A percentile compares a stretch with the other conserved stretches of the same genome.
Evolutionary conservation across 2,329 filamentous ascomycete species (phyloP).

Genomic region (Gremmenia infestans): DNA sequence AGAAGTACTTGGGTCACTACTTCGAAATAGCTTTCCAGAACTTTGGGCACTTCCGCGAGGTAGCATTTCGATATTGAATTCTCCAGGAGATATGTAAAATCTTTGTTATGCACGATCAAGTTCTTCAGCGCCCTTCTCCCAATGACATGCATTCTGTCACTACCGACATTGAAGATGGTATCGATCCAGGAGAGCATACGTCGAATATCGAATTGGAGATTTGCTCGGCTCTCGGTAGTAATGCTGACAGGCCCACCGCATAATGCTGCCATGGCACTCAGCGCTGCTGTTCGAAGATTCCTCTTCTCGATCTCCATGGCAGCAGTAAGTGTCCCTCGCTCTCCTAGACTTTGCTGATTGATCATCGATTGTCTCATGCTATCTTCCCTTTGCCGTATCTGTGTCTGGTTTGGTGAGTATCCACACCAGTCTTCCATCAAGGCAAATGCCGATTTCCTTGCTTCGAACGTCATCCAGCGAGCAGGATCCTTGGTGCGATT

Average conservation of each 20-base stretch:
- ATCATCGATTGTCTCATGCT: constrained; percentile 82
- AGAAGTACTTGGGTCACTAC: constrained; percentile 85
- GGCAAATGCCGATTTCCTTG: constrained; percentile 88
- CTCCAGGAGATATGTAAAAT: constrained; percentile 79
- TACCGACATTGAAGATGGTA: constrained; percentile 86
- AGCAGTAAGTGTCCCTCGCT: constrained; percentile 74
- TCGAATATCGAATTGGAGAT: constrained; percentile 84
- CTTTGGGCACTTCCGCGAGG: constrained; percentile 70
- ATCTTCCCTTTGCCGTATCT: constrained; percentile 78
- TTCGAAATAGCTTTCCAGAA: constrained; percentile 90
- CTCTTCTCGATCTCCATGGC: constrained; percentile 97
- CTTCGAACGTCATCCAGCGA: constrained; percentile 96
- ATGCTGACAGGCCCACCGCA: constrained; percentile 83
- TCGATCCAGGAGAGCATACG: constrained; percentile 95
- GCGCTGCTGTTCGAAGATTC: constrained; percentile 80
- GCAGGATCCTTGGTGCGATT: constrained; percentile 79
- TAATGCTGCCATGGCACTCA: constrained; percentile 92
- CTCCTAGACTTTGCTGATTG: constrained; percentile 67
- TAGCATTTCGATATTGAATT: constrained; percentile 92
- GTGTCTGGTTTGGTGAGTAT: constrained; percentile 83
- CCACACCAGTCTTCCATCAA: constrained; percentile 99
- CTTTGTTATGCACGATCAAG: constrained; percentile 83
- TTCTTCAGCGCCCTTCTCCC: constrained; percentile 85
- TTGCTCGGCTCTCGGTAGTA: constrained; percentile 80
- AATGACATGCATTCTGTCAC: constrained; percentile 86